phyloP scores from a whole-genome alignment of 2,329 filamentous ascomycete genomes.

The Apiospora pterosperma region DNA sequence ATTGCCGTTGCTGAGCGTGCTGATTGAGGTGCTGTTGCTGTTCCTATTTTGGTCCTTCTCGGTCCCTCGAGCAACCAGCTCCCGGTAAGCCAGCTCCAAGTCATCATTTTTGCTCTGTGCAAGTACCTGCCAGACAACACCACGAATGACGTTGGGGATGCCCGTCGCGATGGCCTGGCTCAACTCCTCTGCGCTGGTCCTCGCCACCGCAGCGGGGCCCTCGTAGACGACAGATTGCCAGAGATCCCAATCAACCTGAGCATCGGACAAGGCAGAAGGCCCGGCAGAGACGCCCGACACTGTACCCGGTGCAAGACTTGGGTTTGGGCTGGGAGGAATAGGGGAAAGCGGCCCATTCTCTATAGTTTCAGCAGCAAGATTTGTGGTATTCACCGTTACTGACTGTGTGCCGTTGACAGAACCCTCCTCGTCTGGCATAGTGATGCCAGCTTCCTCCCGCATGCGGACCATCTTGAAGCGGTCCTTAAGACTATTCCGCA shows the following conservation, averaged over 20 bases:
- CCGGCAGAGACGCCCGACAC: slow-evolving; percentile 77
- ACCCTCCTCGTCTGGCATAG: slow-evolving; percentile 37
- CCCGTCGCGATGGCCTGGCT: slow-evolving; percentile 88
- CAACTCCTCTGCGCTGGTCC: slow-evolving; percentile 84
- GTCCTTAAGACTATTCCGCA: slow-evolving; percentile 67
- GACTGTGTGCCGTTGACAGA: not conserved
- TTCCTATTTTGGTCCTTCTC: slow-evolving; percentile 70
- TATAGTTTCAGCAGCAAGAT: slow-evolving; percentile 22
- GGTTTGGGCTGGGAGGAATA: slow-evolving; percentile 63
- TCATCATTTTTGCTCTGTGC: slow-evolving; percentile 94
- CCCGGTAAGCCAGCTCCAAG: slow-evolving; percentile 80
- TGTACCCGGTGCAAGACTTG: slow-evolving; percentile 76
- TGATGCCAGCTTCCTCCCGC: slow-evolving; percentile 66
- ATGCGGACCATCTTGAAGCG: slow-evolving; percentile 75
- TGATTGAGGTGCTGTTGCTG: slow-evolving; percentile 51
- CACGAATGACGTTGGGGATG: slow-evolving; percentile 90
- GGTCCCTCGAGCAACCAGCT: slow-evolving; percentile 75
- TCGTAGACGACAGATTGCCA: slow-evolving; percentile 97
- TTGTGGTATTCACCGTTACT: slow-evolving; percentile 46
- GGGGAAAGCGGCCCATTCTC: slow-evolving; percentile 37
- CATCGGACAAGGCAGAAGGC: slow-evolving; percentile 65
- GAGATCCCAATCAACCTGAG: slow-evolving; percentile 94
- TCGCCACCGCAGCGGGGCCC: slow-evolving; percentile 81
- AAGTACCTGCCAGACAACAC: slow-evolving; percentile 98
- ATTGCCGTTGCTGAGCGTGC: slow-evolving; percentile 51